phyloP scores from a whole-genome alignment of 805 yeast genomes.

The Tetrapisispora phaffii region DNA sequence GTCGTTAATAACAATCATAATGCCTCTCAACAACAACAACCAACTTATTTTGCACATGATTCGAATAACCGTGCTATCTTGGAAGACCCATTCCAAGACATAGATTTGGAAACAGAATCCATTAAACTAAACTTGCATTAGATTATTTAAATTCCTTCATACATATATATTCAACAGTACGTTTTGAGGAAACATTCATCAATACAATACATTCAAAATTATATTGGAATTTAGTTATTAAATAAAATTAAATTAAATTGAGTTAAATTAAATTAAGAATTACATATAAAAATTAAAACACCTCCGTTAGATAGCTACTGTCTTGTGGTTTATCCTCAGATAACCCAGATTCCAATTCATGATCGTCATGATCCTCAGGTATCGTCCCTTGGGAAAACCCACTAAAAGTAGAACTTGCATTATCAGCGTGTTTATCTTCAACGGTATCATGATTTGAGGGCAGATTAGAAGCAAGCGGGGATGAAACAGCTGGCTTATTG shows the following conservation, averaged over 20 bases:
- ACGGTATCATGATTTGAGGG: background rate
- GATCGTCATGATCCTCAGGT: constrained; percentile 8
- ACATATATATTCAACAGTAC: background rate
- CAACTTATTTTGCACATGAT: background rate
- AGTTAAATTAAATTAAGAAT: background rate
- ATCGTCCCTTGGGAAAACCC: constrained; percentile 24
- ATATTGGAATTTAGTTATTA: background rate
- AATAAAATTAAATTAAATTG: background rate
- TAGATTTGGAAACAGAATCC: constrained; percentile 2
- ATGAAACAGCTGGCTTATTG: background rate
- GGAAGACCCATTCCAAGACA: constrained; percentile 2
- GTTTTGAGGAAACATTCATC: background rate
- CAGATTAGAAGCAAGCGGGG: background rate
- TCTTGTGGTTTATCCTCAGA: constrained; percentile 6
- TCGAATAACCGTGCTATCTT: background rate
- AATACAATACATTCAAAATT: background rate
- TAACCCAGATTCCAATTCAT: constrained; percentile 1
- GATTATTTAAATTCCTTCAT: background rate
- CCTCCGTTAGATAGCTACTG: constrained; percentile 23
- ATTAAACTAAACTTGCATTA: background rate
- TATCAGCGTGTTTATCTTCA: constrained; percentile 3
- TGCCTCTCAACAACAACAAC: background rate
- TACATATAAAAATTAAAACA: constrained; percentile 7
- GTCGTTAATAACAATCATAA: background rate
- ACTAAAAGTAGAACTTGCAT: constrained; percentile 16